Conservation (phyloP, 2,329 filamentous ascomycete species). For the Periconia digitata region DNA sequence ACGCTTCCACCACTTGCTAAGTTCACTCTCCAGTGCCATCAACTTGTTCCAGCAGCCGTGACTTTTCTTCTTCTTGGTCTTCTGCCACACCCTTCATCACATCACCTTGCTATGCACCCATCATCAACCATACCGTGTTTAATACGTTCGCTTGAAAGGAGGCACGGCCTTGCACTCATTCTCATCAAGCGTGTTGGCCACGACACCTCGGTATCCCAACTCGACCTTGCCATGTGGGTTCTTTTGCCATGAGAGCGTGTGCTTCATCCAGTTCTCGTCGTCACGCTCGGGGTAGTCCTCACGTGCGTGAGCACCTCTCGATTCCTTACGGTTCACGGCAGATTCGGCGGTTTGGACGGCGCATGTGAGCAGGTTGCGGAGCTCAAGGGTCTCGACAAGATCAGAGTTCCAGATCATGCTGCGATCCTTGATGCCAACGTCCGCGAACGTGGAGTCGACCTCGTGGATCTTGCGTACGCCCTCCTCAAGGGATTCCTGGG, state of each 20-base stretch:
- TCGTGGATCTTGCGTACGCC: slow-evolving; percentile 85
- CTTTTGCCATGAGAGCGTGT: slow-evolving; percentile 96
- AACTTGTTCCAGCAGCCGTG: neutral
- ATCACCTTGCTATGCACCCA: no score
- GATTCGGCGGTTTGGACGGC: slow-evolving; percentile 91
- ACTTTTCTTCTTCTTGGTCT: neutral
- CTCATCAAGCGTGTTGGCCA: slow-evolving; percentile 84
- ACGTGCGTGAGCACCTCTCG: slow-evolving; percentile 92
- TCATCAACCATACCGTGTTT: slow-evolving; percentile 44
- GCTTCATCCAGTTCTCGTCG: slow-evolving; percentile 98
- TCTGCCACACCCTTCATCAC: neutral
- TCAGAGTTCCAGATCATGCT: slow-evolving; percentile 99
- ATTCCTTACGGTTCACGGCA: slow-evolving; percentile 94
- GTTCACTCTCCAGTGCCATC: neutral
- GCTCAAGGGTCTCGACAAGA: slow-evolving; percentile 91
- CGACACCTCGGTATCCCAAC: slow-evolving; percentile 82
- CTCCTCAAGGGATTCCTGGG: slow-evolving; percentile 88
- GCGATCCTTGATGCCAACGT: slow-evolving; percentile 95
- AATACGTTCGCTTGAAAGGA: slow-evolving; percentile 94
- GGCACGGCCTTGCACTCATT: slow-evolving; percentile 94
- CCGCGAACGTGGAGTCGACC: slow-evolving; percentile 76
- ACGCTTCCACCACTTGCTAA: neutral
- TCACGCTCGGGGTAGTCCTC: slow-evolving; percentile 97
- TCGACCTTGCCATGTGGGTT: slow-evolving; percentile 84
- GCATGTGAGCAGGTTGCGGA: slow-evolving; percentile 94